phyloP scores from a whole-genome alignment of 2,329 filamentous ascomycete species.

The Byssothecium circinans region DNA sequence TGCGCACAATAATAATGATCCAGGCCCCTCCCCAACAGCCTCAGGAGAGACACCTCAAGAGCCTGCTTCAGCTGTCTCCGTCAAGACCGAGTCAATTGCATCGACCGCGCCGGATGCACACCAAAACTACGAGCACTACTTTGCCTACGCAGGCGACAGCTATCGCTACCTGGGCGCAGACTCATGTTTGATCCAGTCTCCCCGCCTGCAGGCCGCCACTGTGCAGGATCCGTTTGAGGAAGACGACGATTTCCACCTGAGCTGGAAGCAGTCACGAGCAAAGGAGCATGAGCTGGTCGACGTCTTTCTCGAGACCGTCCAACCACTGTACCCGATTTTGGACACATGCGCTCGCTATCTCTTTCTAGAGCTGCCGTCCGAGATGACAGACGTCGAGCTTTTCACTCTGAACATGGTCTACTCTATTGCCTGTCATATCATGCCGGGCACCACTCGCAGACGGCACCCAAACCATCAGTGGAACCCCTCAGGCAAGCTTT shows the following conservation, averaged over 20 bases:
- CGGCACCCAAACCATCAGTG: slow-evolving; percentile 22
- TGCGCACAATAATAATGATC: too few relatives aligned
- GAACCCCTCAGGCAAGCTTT: slow-evolving; percentile 27
- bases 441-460: slow-evolving; percentile 29
- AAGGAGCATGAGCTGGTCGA: slow-evolving; percentile 35
- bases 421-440: slow-evolving; percentile 38
- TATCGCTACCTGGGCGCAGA: slow-evolving; percentile 41
- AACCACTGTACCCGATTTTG: slow-evolving; percentile 26
- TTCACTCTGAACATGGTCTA: slow-evolving; percentile 42
- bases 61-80: slow-evolving; percentile 1
- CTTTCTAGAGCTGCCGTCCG: slow-evolving; percentile 18
- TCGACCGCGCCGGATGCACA: slow-evolving; percentile 15
- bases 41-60: slow-evolving; percentile 19
- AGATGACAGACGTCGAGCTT: slow-evolving; percentile 28
- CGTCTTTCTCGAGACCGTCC: slow-evolving; percentile 32
- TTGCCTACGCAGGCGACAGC: slow-evolving; percentile 34
- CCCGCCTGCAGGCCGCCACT: slow-evolving; percentile 24
- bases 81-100: slow-evolving; percentile 17
- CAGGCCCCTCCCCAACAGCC: slow-evolving; percentile 23
- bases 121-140: slow-evolving; percentile 36
- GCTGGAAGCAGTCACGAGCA: slow-evolving; percentile 25
- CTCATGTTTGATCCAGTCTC: slow-evolving; percentile 37
- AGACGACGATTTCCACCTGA: slow-evolving; percentile 29
- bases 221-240: slow-evolving; percentile 16
- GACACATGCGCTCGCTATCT: slow-evolving; percentile 32